These are phyloP conservation scores for Bondarzewia mesenterica DNA, from an alignment of 1,284 basidiomycete genomes.

Conservation along the genomic window DNA sequence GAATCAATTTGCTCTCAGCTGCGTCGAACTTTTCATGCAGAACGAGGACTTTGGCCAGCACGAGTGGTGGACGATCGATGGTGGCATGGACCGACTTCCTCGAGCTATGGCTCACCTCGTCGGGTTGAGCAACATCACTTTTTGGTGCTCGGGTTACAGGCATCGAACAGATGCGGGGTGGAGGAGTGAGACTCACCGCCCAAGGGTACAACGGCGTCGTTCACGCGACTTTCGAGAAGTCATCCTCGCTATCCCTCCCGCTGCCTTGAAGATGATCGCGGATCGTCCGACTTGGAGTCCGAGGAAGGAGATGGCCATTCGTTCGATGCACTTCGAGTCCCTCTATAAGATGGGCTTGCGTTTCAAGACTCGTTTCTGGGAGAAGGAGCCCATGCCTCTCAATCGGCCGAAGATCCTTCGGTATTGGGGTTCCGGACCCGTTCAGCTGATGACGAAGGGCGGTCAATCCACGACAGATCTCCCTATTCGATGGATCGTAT, in stretches of 20 bases:
- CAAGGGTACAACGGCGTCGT: background rate
- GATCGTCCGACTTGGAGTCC: slow-evolving; percentile 10
- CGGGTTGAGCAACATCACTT: slow-evolving; percentile 14
- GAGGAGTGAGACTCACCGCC: slow-evolving; percentile 3
- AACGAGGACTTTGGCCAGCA: slow-evolving; percentile 15
- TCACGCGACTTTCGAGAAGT: slow-evolving; percentile 13
- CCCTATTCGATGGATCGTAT: slow-evolving; percentile 27
- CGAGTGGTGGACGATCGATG: slow-evolving; percentile 14
- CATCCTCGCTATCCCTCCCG: slow-evolving; percentile 15
- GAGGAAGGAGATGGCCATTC: slow-evolving; percentile 20
- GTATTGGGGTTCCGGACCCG: too few relatives aligned
- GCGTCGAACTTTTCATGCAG: slow-evolving; percentile 18
- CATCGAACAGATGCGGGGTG: slow-evolving; percentile 3
- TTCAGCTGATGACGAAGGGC: slow-evolving; percentile 14
- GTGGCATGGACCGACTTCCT: slow-evolving; percentile 15
- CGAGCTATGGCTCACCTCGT: slow-evolving; percentile 14
- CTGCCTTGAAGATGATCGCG: slow-evolving; percentile 15
- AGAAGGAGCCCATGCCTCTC: too few relatives aligned
- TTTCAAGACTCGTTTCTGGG: slow-evolving; percentile 30
- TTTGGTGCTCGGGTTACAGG: slow-evolving; percentile 15
- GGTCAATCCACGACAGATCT: slow-evolving; percentile 30
- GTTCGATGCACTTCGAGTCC: slow-evolving; percentile 22
- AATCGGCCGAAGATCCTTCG: too few relatives aligned
- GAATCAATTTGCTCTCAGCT: slow-evolving; percentile 18
- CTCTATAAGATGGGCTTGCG: slow-evolving; percentile 27